Percentiles rank a stretch among this genome's conserved stretches.
phyloP scores from a whole-genome alignment of 2,329 filamentous ascomycete species.

The Phyllosticta citriasiana region DNA sequence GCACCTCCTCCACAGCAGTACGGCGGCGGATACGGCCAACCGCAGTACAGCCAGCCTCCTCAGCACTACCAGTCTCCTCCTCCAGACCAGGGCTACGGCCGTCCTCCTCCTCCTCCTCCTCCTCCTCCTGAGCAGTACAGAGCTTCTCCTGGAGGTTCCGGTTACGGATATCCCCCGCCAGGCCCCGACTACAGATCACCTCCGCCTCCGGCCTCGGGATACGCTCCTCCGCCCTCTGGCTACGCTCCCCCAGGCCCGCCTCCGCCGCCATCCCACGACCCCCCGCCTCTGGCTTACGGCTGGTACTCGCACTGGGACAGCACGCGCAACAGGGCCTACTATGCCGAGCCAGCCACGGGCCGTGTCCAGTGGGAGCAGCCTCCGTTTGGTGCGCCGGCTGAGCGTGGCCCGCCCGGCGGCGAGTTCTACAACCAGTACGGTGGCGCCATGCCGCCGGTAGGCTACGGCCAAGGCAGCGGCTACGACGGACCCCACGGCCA shows the following conservation, averaged over 20 bases:
- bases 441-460: conserved; percentile 4
- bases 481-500: conserved; percentile 12
- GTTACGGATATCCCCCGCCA: conserved; percentile 3
- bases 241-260: conserved; percentile 19
- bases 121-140: conserved; percentile 17
- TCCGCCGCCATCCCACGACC: conserved; percentile 31
- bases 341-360: conserved; percentile 51
- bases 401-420: conserved; percentile 7
- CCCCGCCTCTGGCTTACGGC: conserved; percentile 43
- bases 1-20: conserved; percentile 14
- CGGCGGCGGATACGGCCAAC: conserved; percentile 18
- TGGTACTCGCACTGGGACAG: conserved; percentile 57
- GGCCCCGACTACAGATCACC: background rate
- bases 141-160: conserved; percentile 10
- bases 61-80: conserved; percentile 11
- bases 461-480: conserved; percentile 8
- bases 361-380: conserved; percentile 57
- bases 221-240: background rate
- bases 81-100: conserved; percentile 13
- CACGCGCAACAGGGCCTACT: conserved; percentile 53
- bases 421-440: conserved; percentile 11
- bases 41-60: conserved; percentile 18
- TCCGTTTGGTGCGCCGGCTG: conserved; percentile 22
- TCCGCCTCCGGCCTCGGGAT: background rate
- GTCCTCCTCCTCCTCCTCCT: conserved; percentile 19